phyloP scores from a whole-genome alignment of 305 asterid species.

The Fraxinus dipetala region DNA sequence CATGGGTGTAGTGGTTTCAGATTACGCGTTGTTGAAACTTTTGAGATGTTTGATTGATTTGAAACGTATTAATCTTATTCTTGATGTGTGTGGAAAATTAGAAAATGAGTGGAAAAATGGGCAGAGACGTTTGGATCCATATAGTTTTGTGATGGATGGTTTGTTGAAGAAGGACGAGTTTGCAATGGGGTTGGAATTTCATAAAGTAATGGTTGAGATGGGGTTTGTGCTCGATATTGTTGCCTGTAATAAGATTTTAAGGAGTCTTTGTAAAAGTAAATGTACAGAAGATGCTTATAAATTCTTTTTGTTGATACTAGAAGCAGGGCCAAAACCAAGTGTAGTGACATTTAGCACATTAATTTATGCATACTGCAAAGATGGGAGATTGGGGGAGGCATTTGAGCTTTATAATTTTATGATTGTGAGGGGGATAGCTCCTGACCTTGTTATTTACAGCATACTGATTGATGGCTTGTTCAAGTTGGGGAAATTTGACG shows the following conservation, averaged over 20 bases:
- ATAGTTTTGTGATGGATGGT: slow-evolving; percentile 34
- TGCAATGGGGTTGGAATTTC: slow-evolving; percentile 30
- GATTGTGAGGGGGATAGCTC: slow-evolving; percentile 32
- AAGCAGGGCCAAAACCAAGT: slow-evolving; percentile 40
- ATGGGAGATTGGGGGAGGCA: slow-evolving; percentile 33
- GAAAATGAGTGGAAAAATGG: slow-evolving; percentile 9
- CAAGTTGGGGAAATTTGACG: slow-evolving; percentile 33
- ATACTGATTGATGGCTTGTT: slow-evolving; percentile 42
- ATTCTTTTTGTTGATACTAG: slow-evolving; percentile 29
- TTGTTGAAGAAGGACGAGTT: slow-evolving; percentile 35
- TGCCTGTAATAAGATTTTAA: slow-evolving; percentile 38
- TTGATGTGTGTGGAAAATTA: slow-evolving; percentile 17
- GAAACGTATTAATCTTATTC: slow-evolving; percentile 18
- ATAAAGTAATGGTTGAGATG: slow-evolving; percentile 25
- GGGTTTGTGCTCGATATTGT: slow-evolving; percentile 30
- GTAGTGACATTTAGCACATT: slow-evolving; percentile 43
- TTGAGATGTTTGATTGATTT: slow-evolving; percentile 30
- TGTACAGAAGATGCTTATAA: slow-evolving; percentile 19
- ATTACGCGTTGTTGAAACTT: slow-evolving; percentile 25
- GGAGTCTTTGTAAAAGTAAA: slow-evolving; percentile 18
- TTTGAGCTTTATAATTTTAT: slow-evolving; percentile 33
- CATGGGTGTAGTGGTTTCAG: slow-evolving; percentile 25
- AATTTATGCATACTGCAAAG: slow-evolving; percentile 33
- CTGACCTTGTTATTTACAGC: slow-evolving; percentile 40
- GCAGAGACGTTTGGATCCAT: slow-evolving; percentile 20